Percentiles rank a stretch among this genome's conserved stretches.
Conservation (phyloP, 2,329 filamentous ascomycete species). For the Aspergillus chevalieri region DNA sequence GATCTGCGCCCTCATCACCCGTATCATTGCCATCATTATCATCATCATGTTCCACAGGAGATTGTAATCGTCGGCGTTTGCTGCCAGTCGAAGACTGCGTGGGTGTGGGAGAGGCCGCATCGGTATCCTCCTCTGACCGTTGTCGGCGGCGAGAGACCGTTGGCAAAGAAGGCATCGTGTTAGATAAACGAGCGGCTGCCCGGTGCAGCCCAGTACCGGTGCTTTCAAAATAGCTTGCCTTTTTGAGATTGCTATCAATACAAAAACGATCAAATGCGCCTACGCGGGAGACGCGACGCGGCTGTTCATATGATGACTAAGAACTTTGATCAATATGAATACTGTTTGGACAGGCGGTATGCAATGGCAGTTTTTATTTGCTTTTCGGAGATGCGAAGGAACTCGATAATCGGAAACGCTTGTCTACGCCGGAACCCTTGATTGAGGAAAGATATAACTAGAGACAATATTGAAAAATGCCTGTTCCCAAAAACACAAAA, state of each 20-base stretch:
- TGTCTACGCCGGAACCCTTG: neutral
- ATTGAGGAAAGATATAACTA: neutral
- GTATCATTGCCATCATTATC: constrained; percentile 4
- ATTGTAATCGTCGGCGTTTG: constrained; percentile 28
- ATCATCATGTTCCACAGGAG: constrained; percentile 15
- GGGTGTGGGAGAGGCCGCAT: constrained; percentile 17
- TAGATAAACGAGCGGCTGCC: neutral
- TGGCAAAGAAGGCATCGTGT: constrained; percentile 22
- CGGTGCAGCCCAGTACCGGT: neutral
- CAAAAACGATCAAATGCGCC: neutral
- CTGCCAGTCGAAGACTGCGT: constrained; percentile 21
- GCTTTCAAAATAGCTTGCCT: neutral
- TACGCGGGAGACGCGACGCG: constrained; percentile 24
- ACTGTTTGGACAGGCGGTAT: constrained; percentile 21
- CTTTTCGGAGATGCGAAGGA: constrained; percentile 1
- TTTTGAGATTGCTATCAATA: neutral
- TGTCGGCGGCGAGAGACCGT: constrained; percentile 25
- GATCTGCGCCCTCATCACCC: neutral
- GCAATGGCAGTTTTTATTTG: constrained; percentile 4
- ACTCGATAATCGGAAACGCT: neutral
- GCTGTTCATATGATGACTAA: constrained; percentile 1
- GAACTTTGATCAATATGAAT: constrained; percentile 12
- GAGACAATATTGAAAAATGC: constrained; percentile 12
- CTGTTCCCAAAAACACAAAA: constrained; percentile 35
- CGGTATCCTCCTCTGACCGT: constrained; percentile 22